phyloP scores from a whole-genome alignment of 2,329 filamentous ascomycete genomes.

The Zymoseptoria ardabiliae region DNA sequence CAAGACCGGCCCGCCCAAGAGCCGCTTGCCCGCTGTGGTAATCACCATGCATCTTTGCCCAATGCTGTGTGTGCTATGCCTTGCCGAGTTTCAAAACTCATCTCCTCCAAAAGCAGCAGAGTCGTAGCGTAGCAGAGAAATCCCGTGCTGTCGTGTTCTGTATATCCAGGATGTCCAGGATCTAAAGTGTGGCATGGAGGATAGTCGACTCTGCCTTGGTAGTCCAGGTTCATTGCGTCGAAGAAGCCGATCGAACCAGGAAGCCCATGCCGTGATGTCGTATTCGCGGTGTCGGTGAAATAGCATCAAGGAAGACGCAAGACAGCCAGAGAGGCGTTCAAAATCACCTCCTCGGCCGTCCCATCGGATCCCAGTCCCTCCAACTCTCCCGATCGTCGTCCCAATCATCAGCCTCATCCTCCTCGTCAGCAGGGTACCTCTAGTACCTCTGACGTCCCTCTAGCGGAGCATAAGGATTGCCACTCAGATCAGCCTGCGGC shows the following conservation, averaged over 20 bases:
- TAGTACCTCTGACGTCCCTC: constrained; percentile 12
- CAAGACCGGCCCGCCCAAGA: background rate
- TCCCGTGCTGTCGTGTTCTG: background rate
- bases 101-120: background rate
- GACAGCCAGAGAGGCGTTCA: background rate
- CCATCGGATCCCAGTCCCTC: background rate
- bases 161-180: background rate
- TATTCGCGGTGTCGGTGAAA: background rate
- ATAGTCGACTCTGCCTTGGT: background rate
- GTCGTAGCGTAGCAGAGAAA: background rate
- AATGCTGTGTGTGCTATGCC: background rate
- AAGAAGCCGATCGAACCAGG: background rate
- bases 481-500: constrained; percentile 25
- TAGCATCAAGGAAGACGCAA: background rate
- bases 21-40: background rate
- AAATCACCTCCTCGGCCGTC: background rate
- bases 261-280: background rate
- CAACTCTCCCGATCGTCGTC: background rate
- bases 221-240: background rate
- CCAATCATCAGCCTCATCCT: background rate
- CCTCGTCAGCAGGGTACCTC: background rate
- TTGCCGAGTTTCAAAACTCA: background rate
- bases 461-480: constrained; percentile 27
- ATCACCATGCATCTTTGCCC: background rate
- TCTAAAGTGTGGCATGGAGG: background rate